phyloP scores from a whole-genome alignment of 169 alveolate species.

The Eimeria praecox region DNA sequence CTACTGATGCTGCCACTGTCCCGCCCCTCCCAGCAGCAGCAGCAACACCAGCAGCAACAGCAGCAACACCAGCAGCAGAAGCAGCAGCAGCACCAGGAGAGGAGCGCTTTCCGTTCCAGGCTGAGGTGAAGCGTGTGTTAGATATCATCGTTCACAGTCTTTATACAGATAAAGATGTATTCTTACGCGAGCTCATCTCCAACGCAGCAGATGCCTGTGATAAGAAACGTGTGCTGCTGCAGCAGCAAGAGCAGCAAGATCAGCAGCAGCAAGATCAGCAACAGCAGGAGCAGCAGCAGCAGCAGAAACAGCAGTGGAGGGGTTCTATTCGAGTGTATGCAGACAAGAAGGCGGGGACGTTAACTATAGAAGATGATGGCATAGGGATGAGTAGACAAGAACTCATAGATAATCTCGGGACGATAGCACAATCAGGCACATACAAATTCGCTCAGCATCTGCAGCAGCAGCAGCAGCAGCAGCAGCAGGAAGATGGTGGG shows the following conservation, averaged over 20 bases:
- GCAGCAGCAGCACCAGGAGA: too few relatives aligned
- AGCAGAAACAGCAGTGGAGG: slow-evolving; percentile 96
- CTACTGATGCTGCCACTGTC: too few relatives aligned
- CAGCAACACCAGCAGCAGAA: too few relatives aligned
- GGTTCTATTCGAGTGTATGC: slow-evolving; percentile 97
- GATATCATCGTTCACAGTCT: slow-evolving; percentile 98
- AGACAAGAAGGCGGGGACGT: slow-evolving; percentile 97
- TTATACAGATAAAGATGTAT: slow-evolving; percentile 99
- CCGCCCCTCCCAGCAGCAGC: too few relatives aligned
- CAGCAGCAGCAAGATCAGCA: slow-evolving; percentile 94
- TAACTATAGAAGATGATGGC: slow-evolving; percentile 98
- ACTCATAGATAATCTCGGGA: slow-evolving; percentile 98
- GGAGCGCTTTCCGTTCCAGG: too few relatives aligned
- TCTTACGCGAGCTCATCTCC: slow-evolving; percentile 99
- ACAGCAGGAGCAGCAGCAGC: slow-evolving; percentile 95
- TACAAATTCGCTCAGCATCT: slow-evolving; percentile 99
- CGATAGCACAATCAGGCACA: slow-evolving; percentile 99
- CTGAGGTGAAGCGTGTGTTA: too few relatives aligned
- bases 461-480: too few relatives aligned
- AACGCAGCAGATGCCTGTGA: slow-evolving; percentile 99
- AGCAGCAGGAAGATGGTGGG: too few relatives aligned
- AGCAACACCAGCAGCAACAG: too few relatives aligned
- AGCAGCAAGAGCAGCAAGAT: slow-evolving; percentile 96
- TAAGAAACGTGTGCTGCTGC: slow-evolving; percentile 96
- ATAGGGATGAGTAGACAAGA: slow-evolving; percentile 99